Evolutionary conservation across 1,139 yeast genomes (phyloP).

Genomic region (Chernovozyma sophiae-reginae): DNA sequence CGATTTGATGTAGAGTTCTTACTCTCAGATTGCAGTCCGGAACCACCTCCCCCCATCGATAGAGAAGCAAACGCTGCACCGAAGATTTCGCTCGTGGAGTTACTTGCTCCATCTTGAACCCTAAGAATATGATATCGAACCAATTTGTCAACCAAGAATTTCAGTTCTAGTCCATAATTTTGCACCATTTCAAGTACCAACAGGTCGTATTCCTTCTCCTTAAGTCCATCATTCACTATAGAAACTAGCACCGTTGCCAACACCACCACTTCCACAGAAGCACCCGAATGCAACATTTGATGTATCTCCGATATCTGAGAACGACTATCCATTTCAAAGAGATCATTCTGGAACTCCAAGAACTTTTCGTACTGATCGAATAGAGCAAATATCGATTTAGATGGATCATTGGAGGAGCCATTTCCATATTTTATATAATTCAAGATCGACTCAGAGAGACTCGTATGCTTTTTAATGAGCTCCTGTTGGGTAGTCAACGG

Average conservation of each 20-base stretch:
- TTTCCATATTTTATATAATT: constrained; percentile 37
- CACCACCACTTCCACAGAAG: constrained; percentile 36
- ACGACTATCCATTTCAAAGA: constrained; percentile 56
- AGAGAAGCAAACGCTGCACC: constrained; percentile 14
- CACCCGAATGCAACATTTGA: constrained; percentile 42
- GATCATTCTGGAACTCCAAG: constrained; percentile 70
- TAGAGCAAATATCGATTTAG: not conserved
- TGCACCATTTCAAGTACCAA: constrained; percentile 50
- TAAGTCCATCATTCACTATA: constrained; percentile 60
- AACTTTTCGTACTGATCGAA: constrained; percentile 44
- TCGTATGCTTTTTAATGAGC: constrained; percentile 69
- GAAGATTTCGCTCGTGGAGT: constrained; percentile 25
- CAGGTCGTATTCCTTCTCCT: constrained; percentile 51
- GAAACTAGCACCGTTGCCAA: constrained; percentile 53
- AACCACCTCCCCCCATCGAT: constrained; percentile 15
- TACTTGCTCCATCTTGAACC: constrained; percentile 17
- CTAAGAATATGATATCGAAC: constrained; percentile 18
- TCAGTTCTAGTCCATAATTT: constrained; percentile 55
- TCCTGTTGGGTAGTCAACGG: constrained; percentile 65
- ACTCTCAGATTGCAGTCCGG: constrained; percentile 7
- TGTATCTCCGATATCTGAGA: constrained; percentile 46
- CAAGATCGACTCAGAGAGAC: constrained; percentile 66
- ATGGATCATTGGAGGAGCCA: constrained; percentile 17
- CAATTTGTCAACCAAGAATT: constrained; percentile 26
- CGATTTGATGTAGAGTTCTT: not conserved